A percentile compares a stretch with the other conserved stretches of the same genome.
These are phyloP conservation scores for Plasmodium inui DNA, from an alignment of 169 alveolate genomes.

Conservation along the genomic window DNA sequence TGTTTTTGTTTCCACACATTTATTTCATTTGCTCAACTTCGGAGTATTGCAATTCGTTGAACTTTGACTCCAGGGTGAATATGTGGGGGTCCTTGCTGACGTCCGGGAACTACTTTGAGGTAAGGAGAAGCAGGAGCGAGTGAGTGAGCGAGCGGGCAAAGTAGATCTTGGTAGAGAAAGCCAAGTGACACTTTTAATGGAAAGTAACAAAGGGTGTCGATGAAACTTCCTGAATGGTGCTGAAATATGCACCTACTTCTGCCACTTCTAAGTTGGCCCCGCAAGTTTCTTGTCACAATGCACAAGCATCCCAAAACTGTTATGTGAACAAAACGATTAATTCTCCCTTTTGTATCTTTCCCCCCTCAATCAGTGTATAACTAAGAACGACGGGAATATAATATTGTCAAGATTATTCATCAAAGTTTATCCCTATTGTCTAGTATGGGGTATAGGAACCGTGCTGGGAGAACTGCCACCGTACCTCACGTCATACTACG, in stretches of 20 bases:
- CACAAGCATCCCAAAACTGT: background rate
- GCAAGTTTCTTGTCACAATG: background rate
- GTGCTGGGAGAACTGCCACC: conserved; percentile 97
- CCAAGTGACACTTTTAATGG: background rate
- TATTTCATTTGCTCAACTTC: conserved; percentile 84
- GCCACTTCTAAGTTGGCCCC: background rate
- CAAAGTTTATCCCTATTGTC: conserved; percentile 81
- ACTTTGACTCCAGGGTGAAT: conserved; percentile 81
- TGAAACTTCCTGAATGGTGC: background rate
- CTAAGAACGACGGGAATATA: conserved; percentile 44
- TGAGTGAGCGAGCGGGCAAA: no score
- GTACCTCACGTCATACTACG: conserved; percentile 94
- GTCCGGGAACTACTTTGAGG: conserved; percentile 77
- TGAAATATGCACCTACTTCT: background rate
- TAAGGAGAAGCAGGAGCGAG: conserved; percentile 9
- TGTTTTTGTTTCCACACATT: conserved; percentile 87
- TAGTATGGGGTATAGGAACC: conserved; percentile 96
- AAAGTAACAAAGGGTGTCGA: background rate
- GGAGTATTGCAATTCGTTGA: conserved; percentile 78
- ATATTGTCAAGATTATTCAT: conserved; percentile 75
- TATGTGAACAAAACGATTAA: background rate
- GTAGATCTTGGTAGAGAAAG: no score
- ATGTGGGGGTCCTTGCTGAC: conserved; percentile 79
- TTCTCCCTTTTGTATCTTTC: background rate
- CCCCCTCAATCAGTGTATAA: background rate